phyloP scores from a whole-genome alignment of 2,329 filamentous ascomycete species.

The Dothideomycetidae sp. region DNA sequence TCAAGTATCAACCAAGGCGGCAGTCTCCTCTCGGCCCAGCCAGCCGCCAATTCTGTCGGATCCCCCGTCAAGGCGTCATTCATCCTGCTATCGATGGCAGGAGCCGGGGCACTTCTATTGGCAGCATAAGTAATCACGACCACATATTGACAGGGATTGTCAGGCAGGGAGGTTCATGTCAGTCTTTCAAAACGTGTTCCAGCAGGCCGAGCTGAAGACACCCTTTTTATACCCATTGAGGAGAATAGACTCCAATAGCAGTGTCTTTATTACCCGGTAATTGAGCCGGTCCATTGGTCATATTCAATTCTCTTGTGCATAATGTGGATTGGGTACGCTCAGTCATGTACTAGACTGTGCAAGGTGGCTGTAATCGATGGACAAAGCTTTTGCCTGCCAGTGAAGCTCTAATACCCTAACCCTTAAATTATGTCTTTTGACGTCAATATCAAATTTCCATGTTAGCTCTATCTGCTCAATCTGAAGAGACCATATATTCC shows the following conservation, averaged over 20 bases:
- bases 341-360: no score
- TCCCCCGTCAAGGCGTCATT: not conserved
- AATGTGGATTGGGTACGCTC: no score
- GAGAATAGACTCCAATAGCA: not conserved
- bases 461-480: no score
- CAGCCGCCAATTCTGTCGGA: conserved; percentile 2
- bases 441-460: no score
- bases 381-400: no score
- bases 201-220: not conserved
- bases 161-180: not conserved
- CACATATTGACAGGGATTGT: not conserved
- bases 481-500: no score
- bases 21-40: conserved; percentile 26
- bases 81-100: not conserved
- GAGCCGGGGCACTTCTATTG: not conserved
- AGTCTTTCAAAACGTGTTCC: not conserved
- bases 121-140: not conserved
- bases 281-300: no score
- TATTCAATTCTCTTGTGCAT: no score
- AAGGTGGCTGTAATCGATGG: no score
- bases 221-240: not conserved
- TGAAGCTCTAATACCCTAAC: no score
- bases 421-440: no score
- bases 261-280: not conserved
- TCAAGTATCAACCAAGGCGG: conserved; percentile 25